Percentiles rank a stretch among this genome's conserved stretches.
phyloP scores from a whole-genome alignment of 164 flowering plant species.

The Kalanchoe fedtschenkoi region DNA sequence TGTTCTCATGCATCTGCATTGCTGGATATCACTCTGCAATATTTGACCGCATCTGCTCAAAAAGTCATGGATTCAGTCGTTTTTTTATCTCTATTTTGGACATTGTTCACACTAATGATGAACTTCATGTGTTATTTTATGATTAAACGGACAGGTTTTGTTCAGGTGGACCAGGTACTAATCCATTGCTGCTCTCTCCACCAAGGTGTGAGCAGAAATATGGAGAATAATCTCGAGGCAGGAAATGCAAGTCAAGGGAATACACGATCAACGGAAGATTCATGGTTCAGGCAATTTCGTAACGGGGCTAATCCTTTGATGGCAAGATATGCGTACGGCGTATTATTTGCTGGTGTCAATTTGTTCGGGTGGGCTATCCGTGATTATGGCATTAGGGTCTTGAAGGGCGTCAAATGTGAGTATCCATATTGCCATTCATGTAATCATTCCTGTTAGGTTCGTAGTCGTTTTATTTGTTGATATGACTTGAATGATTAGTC shows the following conservation, averaged over 20 bases:
- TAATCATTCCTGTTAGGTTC: neutral
- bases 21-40: neutral
- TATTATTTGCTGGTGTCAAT: conserved; percentile 3
- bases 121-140: neutral
- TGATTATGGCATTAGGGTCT: conserved; percentile 1
- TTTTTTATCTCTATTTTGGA: neutral
- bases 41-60: neutral
- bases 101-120: neutral
- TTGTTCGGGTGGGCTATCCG: conserved; percentile 5
- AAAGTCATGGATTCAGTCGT: neutral
- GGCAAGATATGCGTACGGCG: conserved; percentile 2
- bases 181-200: neutral
- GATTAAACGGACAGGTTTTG: neutral
- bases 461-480: neutral
- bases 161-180: neutral
- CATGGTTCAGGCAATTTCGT: conserved; percentile 3
- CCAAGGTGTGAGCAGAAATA: conserved; percentile 4
- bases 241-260: neutral
- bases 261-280: neutral
- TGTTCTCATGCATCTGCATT: conserved; percentile 2
- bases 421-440: neutral
- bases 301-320: conserved; percentile 2
- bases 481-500: neutral
- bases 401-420: conserved; percentile 1
- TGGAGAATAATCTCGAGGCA: conserved; percentile 2